Evolutionary conservation across 768 basidiomycete species (phyloP), one percentile per base, ranked within the genome.

Genomic region (Trametes maxima): DNA sequence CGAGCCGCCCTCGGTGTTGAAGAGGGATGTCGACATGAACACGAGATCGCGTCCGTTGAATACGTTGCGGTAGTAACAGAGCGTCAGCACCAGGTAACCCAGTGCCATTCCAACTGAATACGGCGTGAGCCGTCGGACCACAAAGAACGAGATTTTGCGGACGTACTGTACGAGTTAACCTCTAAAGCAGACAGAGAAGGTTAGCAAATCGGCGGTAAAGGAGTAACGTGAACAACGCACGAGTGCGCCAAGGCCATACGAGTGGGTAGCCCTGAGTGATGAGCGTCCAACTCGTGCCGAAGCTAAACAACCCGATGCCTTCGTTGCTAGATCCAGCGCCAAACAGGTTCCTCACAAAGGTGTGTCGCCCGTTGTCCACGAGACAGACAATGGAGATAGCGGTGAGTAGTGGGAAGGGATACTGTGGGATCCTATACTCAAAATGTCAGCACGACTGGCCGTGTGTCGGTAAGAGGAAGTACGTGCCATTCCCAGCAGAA

Each of bases 161-260:
- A n/a, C 78, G 5, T 63, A 80, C 79, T 67, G 70, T 71, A 80
- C 10, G 79, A 77, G 68, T 78, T 79, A 36, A 80, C 62, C 71
- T 80, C 77, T 77, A 65, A 17, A 33, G 12, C 47, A 47, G 6
- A 25, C 35, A 42, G 43, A 21, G 17, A 22, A 48, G 12, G 13
- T 49, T n/a, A 49, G 28, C 24, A 11, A 54, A 24, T 8, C 8
- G 51, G 21, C 47, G 46, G 19, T 24, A 14, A 21, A 25, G 17
- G 1, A 5, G 22, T 37, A 1, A 13, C 5, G 52, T 54, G 43
- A 52, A 36, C 57, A 24, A 75, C 79, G 36, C 66, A 79, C 80
- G 83, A 0, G 83, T 84, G 63, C 81, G 79, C 50, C 83, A 75
- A 6, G 83, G 83, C 82, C 83, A 84, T 10, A 81, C 79, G 6